Conservation (phyloP, 805 yeast species). For the Debaryomyces tyrocola region DNA sequence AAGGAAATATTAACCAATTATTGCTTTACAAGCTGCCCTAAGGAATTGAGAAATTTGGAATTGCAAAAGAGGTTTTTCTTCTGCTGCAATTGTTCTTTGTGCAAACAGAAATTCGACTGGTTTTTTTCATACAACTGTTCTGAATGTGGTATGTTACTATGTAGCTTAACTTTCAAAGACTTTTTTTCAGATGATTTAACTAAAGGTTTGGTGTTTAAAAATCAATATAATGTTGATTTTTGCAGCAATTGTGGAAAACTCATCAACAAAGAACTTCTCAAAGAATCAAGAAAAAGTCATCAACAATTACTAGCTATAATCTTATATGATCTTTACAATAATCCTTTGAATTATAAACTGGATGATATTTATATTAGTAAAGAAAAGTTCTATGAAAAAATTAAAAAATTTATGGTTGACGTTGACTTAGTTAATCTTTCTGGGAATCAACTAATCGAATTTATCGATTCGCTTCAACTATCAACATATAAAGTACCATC, state of each 20-base stretch:
- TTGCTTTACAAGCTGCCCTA: constrained; percentile 24
- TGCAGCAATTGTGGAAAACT: neutral
- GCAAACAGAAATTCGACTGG: constrained; percentile 21
- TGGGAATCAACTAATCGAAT: neutral
- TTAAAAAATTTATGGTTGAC: neutral
- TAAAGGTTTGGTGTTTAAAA: neutral
- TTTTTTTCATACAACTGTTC: constrained; percentile 25
- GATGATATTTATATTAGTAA: neutral
- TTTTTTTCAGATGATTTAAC: neutral
- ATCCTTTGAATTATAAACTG: neutral
- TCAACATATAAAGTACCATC: neutral
- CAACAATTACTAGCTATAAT: neutral
- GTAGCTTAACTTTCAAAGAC: constrained; percentile 1
- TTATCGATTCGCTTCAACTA: neutral
- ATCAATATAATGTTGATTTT: neutral
- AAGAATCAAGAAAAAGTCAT: neutral
- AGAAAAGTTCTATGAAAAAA: neutral
- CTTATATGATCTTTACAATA: neutral
- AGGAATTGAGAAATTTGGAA: constrained; percentile 19
- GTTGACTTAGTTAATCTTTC: neutral
- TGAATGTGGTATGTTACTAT: constrained; percentile 13
- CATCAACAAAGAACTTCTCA: neutral
- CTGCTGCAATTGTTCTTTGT: constrained; percentile 29
- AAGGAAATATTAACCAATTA: constrained; percentile 33
- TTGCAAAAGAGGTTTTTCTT: constrained; percentile 29